Evolutionary conservation across 495 filamentous ascomycete genomes (phyloP).

Genomic region (Trichodelitschia bisporula): DNA sequence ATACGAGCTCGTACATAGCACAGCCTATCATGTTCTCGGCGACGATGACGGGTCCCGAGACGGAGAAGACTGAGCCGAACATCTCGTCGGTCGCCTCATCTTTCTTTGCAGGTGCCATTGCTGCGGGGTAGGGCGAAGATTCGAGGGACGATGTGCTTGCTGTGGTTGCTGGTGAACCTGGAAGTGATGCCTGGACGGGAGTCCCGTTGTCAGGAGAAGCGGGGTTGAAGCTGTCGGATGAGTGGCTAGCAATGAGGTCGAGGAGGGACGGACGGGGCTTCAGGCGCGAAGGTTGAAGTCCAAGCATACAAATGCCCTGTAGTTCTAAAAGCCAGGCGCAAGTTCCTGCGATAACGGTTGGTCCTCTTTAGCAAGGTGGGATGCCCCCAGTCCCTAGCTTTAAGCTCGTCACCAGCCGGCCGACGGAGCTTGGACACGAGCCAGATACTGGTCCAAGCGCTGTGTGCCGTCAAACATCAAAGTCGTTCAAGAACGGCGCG

Average conservation of each 20-base stretch:
- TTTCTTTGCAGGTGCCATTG: constrained; percentile 11
- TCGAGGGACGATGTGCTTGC: not conserved
- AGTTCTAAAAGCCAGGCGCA: too few species aligned
- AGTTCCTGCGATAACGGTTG: too few species aligned
- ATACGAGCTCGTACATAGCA: constrained; percentile 97
- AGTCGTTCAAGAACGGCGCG: too few species aligned
- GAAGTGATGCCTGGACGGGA: constrained; percentile 3
- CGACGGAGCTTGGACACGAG: too few species aligned
- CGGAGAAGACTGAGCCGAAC: constrained; percentile 49
- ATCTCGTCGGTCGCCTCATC: constrained; percentile 21
- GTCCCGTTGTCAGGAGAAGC: constrained; percentile 3
- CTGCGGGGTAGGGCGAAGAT: constrained; percentile 1
- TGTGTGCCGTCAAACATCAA: too few species aligned
- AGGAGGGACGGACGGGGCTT: constrained; percentile 48
- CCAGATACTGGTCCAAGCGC: too few species aligned
- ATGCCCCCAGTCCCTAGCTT: too few species aligned
- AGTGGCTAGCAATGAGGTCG: constrained; percentile 33
- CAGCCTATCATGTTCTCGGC: constrained; percentile 97
- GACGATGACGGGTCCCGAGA: constrained; percentile 80
- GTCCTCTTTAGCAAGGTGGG: too few species aligned
- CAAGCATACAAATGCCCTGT: constrained; percentile 20
- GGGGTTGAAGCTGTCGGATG: constrained; percentile 13
- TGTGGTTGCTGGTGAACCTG: not conserved
- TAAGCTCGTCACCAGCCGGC: too few species aligned
- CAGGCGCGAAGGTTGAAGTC: constrained; percentile 35